Conservation (phyloP, 805 yeast species). For the Scheffersomyces ergatensis region DNA sequence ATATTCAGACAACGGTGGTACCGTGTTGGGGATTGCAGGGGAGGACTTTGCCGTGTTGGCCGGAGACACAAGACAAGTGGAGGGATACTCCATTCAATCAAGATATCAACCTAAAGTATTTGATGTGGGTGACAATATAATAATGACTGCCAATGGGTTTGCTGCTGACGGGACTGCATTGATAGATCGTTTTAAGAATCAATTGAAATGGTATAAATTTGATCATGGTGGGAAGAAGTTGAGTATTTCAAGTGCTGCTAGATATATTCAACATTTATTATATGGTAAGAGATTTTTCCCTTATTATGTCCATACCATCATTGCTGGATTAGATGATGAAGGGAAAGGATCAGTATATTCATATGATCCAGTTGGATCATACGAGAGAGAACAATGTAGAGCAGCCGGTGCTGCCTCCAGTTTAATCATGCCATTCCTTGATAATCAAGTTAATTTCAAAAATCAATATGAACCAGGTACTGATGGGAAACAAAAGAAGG, state of each 20-base stretch:
- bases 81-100: constrained; percentile 90
- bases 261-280: constrained; percentile 83
- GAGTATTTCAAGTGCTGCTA: constrained; percentile 72
- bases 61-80: constrained; percentile 96
- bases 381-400: constrained; percentile 94
- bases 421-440: constrained; percentile 95
- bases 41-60: constrained; percentile 96
- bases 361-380: constrained; percentile 96
- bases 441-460: constrained; percentile 94
- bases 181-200: constrained; percentile 66
- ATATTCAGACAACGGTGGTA: constrained; percentile 94
- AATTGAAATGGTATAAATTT: constrained; percentile 89
- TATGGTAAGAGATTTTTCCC: constrained; percentile 96
- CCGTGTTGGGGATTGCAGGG: constrained; percentile 96
- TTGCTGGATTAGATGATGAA: constrained; percentile 88
- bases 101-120: constrained; percentile 90
- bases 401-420: constrained; percentile 98
- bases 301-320: constrained; percentile 89
- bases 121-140: constrained; percentile 81
- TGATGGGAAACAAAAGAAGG: constrained; percentile 63
- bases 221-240: constrained; percentile 71
- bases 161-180: constrained; percentile 92
- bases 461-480: constrained; percentile 85
- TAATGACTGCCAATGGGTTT: constrained; percentile 92
- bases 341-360: constrained; percentile 96